Evolutionary conservation across 2,329 filamentous ascomycete species (phyloP), one percentile per base, ranked within the genome.

Genomic region (Pseudogymnoascus sp.): DNA sequence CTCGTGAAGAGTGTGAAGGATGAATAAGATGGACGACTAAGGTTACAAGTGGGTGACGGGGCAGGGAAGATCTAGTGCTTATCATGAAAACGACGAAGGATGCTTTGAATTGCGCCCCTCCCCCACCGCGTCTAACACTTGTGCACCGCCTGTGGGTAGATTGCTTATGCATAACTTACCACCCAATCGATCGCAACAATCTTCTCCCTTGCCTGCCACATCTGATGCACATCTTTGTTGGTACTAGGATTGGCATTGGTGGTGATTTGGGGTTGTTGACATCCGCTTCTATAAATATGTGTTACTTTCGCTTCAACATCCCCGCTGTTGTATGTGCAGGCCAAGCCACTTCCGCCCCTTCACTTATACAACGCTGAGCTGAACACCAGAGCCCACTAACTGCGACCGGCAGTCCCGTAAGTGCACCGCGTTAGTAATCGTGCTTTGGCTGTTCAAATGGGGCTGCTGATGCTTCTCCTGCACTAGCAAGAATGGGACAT

Each of bases 151-250:
- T 2, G 41, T 28, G 6, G 7, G 41, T 23, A 52, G 18, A n/a
- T 23, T 52, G 41, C 41, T 52, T 52, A 52, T 52, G 41, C 41
- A 52, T 52, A 52, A 28, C n/a, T 15, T 15, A 15, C 41, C 41
- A 5, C 23, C 8, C 30, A 30, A 15, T 28, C 41, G 41, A 18
- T 52, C 23, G 41, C 41, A 28, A 52, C 41, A 18, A 15, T 18
- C 38, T 15, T 52, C 18, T 15, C 5, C 8, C 41, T 30, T 18
- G 23, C 23, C 23, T 30, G 8, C 41, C 41, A 28, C 23, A 30
- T 52, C 9, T 8, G 41, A 52, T 30, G 23, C 41, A 30, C 23
- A 52, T 12, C 6, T 18, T 5, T 52, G 41, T 52, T 28, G 41
- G 23, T 28, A 3, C 21, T 18, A 15, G 23, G 23, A 30, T 30